Conservation (phyloP, 495 filamentous ascomycete genomes). For the Lichina pygmaea region DNA sequence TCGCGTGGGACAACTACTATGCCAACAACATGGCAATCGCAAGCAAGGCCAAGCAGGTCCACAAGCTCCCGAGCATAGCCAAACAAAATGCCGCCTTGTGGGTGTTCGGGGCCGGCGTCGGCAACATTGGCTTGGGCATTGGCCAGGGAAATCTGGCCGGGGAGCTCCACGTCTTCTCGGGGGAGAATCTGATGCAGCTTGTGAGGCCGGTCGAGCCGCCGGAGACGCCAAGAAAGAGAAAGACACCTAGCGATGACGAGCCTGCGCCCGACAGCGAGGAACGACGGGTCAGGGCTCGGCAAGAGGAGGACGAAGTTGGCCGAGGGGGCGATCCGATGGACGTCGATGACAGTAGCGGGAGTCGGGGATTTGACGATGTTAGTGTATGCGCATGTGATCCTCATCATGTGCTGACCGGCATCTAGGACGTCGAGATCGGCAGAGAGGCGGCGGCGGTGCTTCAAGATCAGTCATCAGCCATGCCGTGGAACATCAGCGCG, state of each 20-base stretch:
- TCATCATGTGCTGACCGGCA: not conserved
- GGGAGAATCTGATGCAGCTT: constrained; percentile 20
- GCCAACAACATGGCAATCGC: constrained; percentile 22
- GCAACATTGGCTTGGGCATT: constrained; percentile 25
- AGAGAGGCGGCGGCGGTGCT: constrained; percentile 29
- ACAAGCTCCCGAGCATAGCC: constrained; percentile 15
- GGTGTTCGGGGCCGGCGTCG: constrained; percentile 26
- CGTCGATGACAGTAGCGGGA: constrained; percentile 13
- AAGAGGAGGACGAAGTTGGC: constrained; percentile 18
- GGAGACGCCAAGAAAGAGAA: constrained; percentile 7
- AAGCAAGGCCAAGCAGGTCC: constrained; percentile 15
- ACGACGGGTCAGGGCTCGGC: constrained; percentile 19
- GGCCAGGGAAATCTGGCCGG: constrained; percentile 13
- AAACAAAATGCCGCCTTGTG: constrained; percentile 28
- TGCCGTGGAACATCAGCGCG: constrained; percentile 46
- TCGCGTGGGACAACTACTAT: constrained; percentile 32
- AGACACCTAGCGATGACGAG: constrained; percentile 15
- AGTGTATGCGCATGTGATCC: constrained; percentile 5
- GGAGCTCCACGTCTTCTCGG: constrained; percentile 27
- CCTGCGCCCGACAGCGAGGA: constrained; percentile 11
- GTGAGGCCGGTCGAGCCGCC: constrained; percentile 8
- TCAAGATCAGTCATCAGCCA: constrained; percentile 29
- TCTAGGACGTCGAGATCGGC: constrained; percentile 28
- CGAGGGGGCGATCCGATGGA: constrained; percentile 12
- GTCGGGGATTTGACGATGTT: constrained; percentile 9